These are phyloP conservation scores for Pseudomicrostroma phylloplanum DNA, from an alignment of 1,284 basidiomycete genomes.

Conservation along the genomic window DNA sequence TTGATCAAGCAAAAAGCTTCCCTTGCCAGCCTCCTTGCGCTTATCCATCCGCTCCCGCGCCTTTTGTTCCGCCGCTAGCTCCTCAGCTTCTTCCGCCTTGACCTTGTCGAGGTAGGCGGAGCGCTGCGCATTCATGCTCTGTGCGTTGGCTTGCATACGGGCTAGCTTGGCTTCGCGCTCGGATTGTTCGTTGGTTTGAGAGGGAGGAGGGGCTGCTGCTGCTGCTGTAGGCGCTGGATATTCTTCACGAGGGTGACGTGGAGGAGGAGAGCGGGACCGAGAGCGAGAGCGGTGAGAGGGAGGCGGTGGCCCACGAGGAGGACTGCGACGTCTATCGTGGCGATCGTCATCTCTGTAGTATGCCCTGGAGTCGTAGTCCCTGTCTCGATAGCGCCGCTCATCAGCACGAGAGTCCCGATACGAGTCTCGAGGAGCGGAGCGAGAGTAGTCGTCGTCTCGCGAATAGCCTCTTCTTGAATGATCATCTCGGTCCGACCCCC, in stretches of 20 bases:
- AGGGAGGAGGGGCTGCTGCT: conserved; percentile 10
- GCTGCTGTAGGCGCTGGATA: conserved; percentile 12
- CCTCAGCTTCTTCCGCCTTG: conserved; percentile 27
- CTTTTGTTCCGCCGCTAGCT: conserved; percentile 30
- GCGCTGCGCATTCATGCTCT: conserved; percentile 62
- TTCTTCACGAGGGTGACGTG: conserved; percentile 12
- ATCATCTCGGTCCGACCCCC: neutral
- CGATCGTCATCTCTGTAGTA: conserved; percentile 13
- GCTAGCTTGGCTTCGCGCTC: conserved; percentile 75
- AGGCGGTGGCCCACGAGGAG: conserved; percentile 7
- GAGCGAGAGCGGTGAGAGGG: neutral
- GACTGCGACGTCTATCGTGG: conserved; percentile 14
- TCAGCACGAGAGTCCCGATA: conserved; percentile 20
- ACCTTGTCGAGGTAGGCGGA: conserved; percentile 30
- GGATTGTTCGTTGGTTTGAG: conserved; percentile 51
- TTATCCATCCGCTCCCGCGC: conserved; percentile 18
- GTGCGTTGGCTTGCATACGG: conserved; percentile 73
- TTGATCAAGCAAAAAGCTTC: conserved; percentile 37
- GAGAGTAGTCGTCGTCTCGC: neutral
- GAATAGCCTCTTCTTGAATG: neutral
- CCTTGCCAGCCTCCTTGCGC: conserved; percentile 28
- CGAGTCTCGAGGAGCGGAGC: conserved; percentile 11
- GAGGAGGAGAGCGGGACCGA: neutral
- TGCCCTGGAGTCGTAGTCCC: conserved; percentile 10
- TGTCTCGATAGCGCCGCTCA: conserved; percentile 37